phyloP scores from a whole-genome alignment of 2,329 filamentous ascomycete genomes.

The Hymenoscyphus albidus region DNA sequence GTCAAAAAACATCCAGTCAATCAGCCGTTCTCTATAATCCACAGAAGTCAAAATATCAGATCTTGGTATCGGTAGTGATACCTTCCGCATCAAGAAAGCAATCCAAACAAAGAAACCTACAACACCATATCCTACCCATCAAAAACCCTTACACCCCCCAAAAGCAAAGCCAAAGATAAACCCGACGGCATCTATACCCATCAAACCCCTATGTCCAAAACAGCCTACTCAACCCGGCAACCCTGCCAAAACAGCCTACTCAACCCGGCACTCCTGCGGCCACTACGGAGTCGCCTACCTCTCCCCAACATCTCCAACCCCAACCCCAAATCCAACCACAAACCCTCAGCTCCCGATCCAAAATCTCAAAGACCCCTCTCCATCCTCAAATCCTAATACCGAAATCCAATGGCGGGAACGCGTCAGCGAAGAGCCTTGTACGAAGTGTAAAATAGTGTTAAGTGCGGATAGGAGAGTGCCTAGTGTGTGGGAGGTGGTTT shows the following conservation, averaged over 20 bases:
- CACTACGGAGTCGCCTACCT: background rate
- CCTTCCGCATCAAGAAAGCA: too few species aligned
- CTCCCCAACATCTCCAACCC: too few species aligned
- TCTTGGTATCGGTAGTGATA: too few species aligned
- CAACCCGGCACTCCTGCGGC: background rate
- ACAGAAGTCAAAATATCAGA: too few species aligned
- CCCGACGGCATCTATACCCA: background rate
- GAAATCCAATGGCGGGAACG: background rate
- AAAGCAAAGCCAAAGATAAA: background rate
- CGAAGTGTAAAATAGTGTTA: background rate
- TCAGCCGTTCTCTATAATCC: too few species aligned
- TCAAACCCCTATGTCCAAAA: background rate
- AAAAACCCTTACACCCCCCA: background rate
- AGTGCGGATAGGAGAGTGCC: background rate
- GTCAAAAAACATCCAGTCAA: too few species aligned
- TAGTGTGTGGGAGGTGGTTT: background rate
- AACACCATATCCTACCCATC: background rate
- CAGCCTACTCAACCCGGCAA: background rate
- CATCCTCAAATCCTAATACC: background rate
- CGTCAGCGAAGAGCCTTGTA: background rate
- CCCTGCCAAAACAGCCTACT: background rate
- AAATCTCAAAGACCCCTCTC: background rate
- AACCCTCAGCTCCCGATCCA: background rate
- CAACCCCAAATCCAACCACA: too few species aligned
- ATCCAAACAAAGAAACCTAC: too few species aligned